These are phyloP conservation scores for Pseudogymnoascus sp. DNA, from an alignment of 2,329 filamentous ascomycete species.

Conservation along the genomic window DNA sequence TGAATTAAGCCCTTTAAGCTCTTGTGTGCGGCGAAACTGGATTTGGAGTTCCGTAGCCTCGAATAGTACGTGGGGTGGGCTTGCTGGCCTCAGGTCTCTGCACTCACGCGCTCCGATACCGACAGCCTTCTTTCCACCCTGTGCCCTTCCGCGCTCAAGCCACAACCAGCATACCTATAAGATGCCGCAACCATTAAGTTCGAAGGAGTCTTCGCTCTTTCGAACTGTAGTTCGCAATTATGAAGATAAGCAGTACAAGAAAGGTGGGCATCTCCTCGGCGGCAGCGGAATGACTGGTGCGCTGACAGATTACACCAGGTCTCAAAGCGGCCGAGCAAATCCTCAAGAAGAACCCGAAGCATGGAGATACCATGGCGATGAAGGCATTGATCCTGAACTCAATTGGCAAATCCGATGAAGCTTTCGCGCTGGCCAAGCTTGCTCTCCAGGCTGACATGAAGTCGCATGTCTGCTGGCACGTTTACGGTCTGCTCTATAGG, in stretches of 20 bases:
- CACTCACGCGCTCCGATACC: conserved; percentile 10
- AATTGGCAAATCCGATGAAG: conserved; percentile 86
- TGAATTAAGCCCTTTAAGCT: neutral
- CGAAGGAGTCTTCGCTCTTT: conserved; percentile 93
- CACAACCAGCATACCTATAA: conserved; percentile 13
- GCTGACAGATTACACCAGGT: conserved; percentile 40
- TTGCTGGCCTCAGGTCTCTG: conserved; percentile 10
- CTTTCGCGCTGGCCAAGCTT: conserved; percentile 85
- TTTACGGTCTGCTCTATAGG: conserved; percentile 90
- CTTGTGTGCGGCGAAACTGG: neutral
- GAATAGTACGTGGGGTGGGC: conserved; percentile 6
- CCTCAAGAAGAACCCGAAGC: conserved; percentile 85
- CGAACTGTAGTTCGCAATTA: conserved; percentile 91
- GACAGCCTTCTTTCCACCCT: conserved; percentile 8
- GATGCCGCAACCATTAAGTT: conserved; percentile 68
- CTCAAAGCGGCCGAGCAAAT: conserved; percentile 96
- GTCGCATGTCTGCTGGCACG: conserved; percentile 99
- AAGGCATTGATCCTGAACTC: conserved; percentile 95
- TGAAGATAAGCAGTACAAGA: conserved; percentile 98
- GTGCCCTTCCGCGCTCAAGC: neutral
- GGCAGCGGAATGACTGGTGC: conserved; percentile 10
- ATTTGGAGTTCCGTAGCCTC: conserved; percentile 4
- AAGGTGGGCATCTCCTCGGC: conserved; percentile 41
- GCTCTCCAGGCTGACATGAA: conserved; percentile 96
- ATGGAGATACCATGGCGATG: conserved; percentile 98